phyloP scores from a whole-genome alignment of 2,329 filamentous ascomycete genomes.

The Myriosclerotinia scirpicola region DNA sequence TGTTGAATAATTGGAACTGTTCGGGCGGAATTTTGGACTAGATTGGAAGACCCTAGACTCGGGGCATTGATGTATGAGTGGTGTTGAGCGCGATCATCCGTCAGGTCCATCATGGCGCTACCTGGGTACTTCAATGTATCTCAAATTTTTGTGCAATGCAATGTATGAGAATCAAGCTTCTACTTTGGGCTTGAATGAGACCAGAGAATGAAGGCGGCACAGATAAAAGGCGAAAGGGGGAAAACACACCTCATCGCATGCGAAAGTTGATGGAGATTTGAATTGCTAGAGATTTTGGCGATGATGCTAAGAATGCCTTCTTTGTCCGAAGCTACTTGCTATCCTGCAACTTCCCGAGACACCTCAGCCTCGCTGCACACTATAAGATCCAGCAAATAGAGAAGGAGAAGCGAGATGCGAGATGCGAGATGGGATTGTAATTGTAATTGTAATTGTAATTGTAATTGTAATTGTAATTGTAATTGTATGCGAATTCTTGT shows the following conservation, averaged over 20 bases:
- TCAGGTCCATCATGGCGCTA: constrained; percentile 39
- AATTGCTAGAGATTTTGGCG: background rate
- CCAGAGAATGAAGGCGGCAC: background rate
- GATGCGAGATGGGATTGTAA: background rate
- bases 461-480: too few relatives aligned
- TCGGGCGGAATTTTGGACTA: constrained; percentile 34
- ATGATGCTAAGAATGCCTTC: constrained; percentile 19
- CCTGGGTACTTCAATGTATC: constrained; percentile 27
- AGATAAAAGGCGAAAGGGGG: constrained; percentile 11
- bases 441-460: background rate
- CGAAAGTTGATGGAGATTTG: constrained; percentile 12
- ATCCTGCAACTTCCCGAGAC: constrained; percentile 36
- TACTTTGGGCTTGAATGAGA: constrained; percentile 1
- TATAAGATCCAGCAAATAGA: background rate
- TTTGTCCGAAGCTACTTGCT: constrained; percentile 24
- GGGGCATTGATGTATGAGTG: constrained; percentile 35
- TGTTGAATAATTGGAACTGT: constrained; percentile 59
- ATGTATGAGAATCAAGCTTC: constrained; percentile 12
- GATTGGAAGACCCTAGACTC: constrained; percentile 17
- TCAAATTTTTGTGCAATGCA: constrained; percentile 12
- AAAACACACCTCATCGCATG: constrained; percentile 19
- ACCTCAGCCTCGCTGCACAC: constrained; percentile 35
- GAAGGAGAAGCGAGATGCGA: background rate
- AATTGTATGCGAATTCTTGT: constrained; percentile 5
- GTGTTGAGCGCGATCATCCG: constrained; percentile 38